Percentiles rank a stretch among this genome's conserved stretches.
Conservation (phyloP, 2,329 filamentous ascomycete species). For the Claviceps sp. region DNA sequence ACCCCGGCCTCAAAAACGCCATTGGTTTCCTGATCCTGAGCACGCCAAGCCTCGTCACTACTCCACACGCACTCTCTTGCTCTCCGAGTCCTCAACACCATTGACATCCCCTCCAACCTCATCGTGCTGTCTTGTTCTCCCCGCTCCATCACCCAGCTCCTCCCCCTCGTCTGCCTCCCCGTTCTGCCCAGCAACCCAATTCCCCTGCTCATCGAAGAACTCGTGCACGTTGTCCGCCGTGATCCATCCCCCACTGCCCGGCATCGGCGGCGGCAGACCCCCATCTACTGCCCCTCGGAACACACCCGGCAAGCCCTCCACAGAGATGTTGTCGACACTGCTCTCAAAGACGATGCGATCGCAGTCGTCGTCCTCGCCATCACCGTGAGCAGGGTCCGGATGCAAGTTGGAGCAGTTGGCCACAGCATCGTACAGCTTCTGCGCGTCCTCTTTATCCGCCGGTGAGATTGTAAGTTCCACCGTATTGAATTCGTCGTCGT, state of each 20-base stretch:
- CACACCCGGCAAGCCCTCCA: conserved; percentile 45
- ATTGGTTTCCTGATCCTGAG: neutral
- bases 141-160: conserved; percentile 51
- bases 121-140: conserved; percentile 35
- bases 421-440: conserved; percentile 52
- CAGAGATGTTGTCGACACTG: conserved; percentile 31
- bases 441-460: conserved; percentile 15
- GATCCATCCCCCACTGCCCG: conserved; percentile 71
- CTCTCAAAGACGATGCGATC: conserved; percentile 46
- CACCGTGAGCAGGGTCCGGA: conserved; percentile 51
- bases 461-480: conserved; percentile 58
- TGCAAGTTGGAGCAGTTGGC: conserved; percentile 64
- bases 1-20: neutral
- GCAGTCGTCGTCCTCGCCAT: conserved; percentile 40
- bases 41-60: conserved; percentile 9
- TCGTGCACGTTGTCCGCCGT: conserved; percentile 83
- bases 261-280: conserved; percentile 51
- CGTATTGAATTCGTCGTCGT: conserved; percentile 51
- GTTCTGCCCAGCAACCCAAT: conserved; percentile 48
- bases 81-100: conserved; percentile 30
- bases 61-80: conserved; percentile 34
- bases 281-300: conserved; percentile 33
- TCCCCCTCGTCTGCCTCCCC: conserved; percentile 22
- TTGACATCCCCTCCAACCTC: conserved; percentile 37
- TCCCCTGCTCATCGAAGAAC: conserved; percentile 69